Percentiles rank a stretch among this genome's conserved stretches.
phyloP scores from a whole-genome alignment of 2,329 filamentous ascomycete genomes.

The Pseudogymnoascus sp. region DNA sequence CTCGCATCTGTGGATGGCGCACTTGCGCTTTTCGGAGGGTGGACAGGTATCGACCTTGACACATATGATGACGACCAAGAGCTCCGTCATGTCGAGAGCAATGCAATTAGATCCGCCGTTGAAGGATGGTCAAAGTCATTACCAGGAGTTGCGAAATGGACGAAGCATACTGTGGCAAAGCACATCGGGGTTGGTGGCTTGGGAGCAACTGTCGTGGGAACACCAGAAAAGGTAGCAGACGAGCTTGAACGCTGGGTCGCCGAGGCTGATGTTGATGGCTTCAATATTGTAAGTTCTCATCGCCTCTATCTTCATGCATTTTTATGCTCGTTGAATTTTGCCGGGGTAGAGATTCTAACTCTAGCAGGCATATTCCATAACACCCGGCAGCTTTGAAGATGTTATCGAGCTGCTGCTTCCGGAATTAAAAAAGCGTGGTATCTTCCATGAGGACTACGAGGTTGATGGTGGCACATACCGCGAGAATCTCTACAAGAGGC shows the following conservation, averaged over 20 bases:
- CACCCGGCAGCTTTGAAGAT: constrained; percentile 62
- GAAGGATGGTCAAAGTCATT: constrained; percentile 51
- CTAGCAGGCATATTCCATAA: constrained; percentile 48
- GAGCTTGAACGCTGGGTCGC: constrained; percentile 59
- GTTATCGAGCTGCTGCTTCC: constrained; percentile 60
- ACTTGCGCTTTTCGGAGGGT: constrained; percentile 65
- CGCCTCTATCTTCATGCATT: background rate
- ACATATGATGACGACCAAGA: constrained; percentile 59
- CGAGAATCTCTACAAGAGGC: constrained; percentile 51
- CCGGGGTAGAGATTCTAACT: background rate
- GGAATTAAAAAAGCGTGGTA: constrained; percentile 52
- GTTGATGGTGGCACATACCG: constrained; percentile 54
- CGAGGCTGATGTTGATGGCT: constrained; percentile 66
- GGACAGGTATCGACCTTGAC: constrained; percentile 62
- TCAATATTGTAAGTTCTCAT: constrained; percentile 56
- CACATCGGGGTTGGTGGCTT: constrained; percentile 63
- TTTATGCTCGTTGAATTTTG: constrained; percentile 29
- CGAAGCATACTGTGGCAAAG: constrained; percentile 62
- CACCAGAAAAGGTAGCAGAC: constrained; percentile 58
- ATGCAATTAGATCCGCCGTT: constrained; percentile 44
- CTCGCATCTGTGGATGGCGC: constrained; percentile 62
- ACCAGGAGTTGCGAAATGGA: constrained; percentile 61
- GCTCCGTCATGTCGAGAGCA: constrained; percentile 43
- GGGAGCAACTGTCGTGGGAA: constrained; percentile 59
- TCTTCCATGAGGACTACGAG: constrained; percentile 48